These are phyloP conservation scores for Aspergillus pseudoviridinutans DNA, from an alignment of 2,329 filamentous ascomycete species.

Conservation along the genomic window DNA sequence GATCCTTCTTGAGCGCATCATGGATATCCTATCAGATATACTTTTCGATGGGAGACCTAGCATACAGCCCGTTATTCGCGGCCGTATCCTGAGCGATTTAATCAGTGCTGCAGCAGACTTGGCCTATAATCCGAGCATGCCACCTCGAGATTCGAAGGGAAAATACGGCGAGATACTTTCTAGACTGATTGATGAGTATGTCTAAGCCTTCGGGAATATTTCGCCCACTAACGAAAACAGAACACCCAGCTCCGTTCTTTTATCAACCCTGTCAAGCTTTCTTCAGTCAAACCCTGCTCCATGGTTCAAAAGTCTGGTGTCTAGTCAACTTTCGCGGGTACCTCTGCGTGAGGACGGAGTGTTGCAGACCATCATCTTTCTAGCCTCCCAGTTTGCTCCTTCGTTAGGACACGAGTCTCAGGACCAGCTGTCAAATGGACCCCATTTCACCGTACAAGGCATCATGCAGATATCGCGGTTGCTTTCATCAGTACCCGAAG, in stretches of 20 bases:
- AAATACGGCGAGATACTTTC: conserved; percentile 22
- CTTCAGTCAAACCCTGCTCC: conserved; percentile 31
- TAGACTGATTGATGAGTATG: conserved; percentile 34
- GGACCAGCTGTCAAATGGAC: conserved; percentile 27
- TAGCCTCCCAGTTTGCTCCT: conserved; percentile 41
- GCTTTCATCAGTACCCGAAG: conserved; percentile 40
- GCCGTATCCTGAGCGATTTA: conserved; percentile 39
- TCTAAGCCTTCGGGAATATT: not conserved
- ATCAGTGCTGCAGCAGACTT: conserved; percentile 38
- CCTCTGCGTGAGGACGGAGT: conserved; percentile 40
- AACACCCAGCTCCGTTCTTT: conserved; percentile 32
- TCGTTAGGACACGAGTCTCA: conserved; percentile 34
- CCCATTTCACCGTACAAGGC: conserved; percentile 40
- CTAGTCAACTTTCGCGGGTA: conserved; percentile 34
- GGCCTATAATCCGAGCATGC: conserved; percentile 32
- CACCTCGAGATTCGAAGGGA: conserved; percentile 12
- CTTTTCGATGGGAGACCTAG: conserved; percentile 30
- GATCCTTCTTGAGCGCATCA: conserved; percentile 27
- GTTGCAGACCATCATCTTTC: conserved; percentile 40
- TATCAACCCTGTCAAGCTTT: conserved; percentile 36
- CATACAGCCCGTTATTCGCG: conserved; percentile 37
- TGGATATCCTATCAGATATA: conserved; percentile 27
- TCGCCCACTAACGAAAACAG: conserved; percentile 22
- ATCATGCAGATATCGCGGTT: conserved; percentile 43
- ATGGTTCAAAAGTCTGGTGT: conserved; percentile 39